These are phyloP conservation scores for Thyridium curvatum DNA, from an alignment of 2,329 filamentous ascomycete species.

Conservation along the genomic window DNA sequence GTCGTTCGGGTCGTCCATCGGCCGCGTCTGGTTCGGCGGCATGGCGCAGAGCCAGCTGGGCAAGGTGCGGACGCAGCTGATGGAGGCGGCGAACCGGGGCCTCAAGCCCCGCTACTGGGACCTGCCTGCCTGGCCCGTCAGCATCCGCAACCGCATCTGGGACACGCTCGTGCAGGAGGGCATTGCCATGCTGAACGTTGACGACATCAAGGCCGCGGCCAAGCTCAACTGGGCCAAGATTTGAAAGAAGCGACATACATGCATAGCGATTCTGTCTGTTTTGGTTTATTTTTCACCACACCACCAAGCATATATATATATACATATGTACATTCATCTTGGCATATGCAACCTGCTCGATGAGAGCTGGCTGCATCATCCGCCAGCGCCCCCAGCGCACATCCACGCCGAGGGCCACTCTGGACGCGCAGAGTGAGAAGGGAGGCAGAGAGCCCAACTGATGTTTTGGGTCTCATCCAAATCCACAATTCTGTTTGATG, in stretches of 20 bases:
- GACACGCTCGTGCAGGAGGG: slow-evolving; percentile 47
- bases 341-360: too few species aligned
- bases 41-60: slow-evolving; percentile 37
- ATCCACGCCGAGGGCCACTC: too few species aligned
- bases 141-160: slow-evolving; percentile 54
- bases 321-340: neutral
- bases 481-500: too few species aligned
- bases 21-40: slow-evolving; percentile 35
- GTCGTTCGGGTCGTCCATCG: slow-evolving; percentile 48
- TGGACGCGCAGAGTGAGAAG: too few species aligned
- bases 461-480: too few species aligned
- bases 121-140: slow-evolving; percentile 51
- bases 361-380: too few species aligned
- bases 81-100: slow-evolving; percentile 43
- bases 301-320: neutral
- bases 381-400: too few species aligned
- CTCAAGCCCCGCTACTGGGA: slow-evolving; percentile 59
- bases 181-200: slow-evolving; percentile 56
- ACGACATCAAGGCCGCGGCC: slow-evolving; percentile 35
- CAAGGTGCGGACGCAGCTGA: slow-evolving; percentile 37
- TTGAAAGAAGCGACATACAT: neutral
- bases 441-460: too few species aligned
- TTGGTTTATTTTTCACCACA: neutral
- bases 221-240: slow-evolving; percentile 8
- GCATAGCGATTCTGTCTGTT: neutral